Evolutionary conservation across 1,139 yeast species (phyloP), one percentile per base, ranked within the genome.

Genomic region (Trichomonascaceae sp.): DNA sequence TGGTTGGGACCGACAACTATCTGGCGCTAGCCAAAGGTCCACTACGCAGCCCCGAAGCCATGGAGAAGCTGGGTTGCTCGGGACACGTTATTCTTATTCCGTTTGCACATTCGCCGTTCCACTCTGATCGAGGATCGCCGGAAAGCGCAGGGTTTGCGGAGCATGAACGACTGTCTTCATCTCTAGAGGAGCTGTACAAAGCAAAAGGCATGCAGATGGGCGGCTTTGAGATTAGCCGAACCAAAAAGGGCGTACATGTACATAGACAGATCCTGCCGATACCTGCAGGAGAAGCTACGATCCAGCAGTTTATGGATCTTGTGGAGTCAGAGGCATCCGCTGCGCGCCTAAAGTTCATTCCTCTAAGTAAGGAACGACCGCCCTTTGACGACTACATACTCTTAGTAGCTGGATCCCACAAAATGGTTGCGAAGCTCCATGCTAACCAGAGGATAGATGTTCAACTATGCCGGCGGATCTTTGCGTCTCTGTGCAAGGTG

Each of bases 11-110:
- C 6, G 61, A 64, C 28, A 59, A 74, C 1, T 87, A 84, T 50
- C 37, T 85, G 40, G 79, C 96, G 0, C 65, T 77, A 13, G 93
- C 95, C 0, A 84, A 81, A 48, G 97, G 97, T 0, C 96, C 96
- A 0, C 56, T 87, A 18, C 69, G 84, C 1, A 57, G 67, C 53
- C 52, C 38, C 51, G 55, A 36, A 44, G 46, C 16, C 44, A 16
- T 51, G 51, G 15, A 49, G 51, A 6, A 30, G 13, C 38, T 50
- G 27, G 62, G 65, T 6, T 75, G 81, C 48, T 71, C 93, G 0
- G 94, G 93, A 0, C 96, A 87, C 59, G 80, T 82, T 11, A 62
- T 87, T 30, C 66, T 85, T 5, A 74, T 84, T n/a, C 93, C 96
- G 0, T 69, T 87, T 16, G 73, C 76, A 8, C 97, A 87, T 53